These are phyloP conservation scores for Rhynchosporium agropyri DNA, from an alignment of 2,329 filamentous ascomycete species.

Conservation along the genomic window DNA sequence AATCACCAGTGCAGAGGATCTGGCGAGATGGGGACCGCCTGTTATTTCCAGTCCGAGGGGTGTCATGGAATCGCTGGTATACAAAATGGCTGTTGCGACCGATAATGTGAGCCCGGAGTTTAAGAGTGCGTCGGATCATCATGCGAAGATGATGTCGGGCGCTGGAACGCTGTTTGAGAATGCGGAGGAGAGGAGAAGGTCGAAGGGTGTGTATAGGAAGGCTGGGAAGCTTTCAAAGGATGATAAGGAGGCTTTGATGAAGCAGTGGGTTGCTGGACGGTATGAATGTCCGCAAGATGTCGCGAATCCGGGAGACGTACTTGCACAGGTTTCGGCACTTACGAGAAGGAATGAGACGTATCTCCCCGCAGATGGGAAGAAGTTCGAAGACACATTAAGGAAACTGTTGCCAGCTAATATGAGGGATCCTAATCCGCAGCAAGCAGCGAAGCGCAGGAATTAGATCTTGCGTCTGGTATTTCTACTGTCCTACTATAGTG, in stretches of 20 bases:
- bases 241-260: slow-evolving; percentile 31
- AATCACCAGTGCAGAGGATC: slow-evolving; percentile 30
- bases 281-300: slow-evolving; percentile 33
- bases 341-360: slow-evolving; percentile 41
- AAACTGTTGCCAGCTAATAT: slow-evolving; percentile 33
- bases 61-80: slow-evolving; percentile 32
- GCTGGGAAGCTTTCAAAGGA: slow-evolving; percentile 23
- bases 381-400: slow-evolving; percentile 38
- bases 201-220: slow-evolving; percentile 15
- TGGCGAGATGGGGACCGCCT: slow-evolving; percentile 33
- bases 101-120: slow-evolving; percentile 27
- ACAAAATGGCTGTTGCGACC: slow-evolving; percentile 38
- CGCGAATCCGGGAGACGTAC: slow-evolving; percentile 27
- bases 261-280: slow-evolving; percentile 40
- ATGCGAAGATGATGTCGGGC: slow-evolving; percentile 29
- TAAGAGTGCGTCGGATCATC: slow-evolving; percentile 27
- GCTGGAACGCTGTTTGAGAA: slow-evolving; percentile 38
- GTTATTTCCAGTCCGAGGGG: slow-evolving; percentile 35
- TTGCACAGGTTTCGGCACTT: slow-evolving; percentile 34
- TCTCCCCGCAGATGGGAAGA: slow-evolving; percentile 36
- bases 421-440: slow-evolving; percentile 22
- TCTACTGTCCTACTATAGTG: slow-evolving; percentile 20
- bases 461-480: slow-evolving; percentile 1
- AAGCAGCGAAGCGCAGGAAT: slow-evolving; percentile 1
- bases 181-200: slow-evolving; percentile 14